These are phyloP conservation scores for Botrytis squamosa DNA, from an alignment of 2,329 filamentous ascomycete species.

Conservation along the genomic window DNA sequence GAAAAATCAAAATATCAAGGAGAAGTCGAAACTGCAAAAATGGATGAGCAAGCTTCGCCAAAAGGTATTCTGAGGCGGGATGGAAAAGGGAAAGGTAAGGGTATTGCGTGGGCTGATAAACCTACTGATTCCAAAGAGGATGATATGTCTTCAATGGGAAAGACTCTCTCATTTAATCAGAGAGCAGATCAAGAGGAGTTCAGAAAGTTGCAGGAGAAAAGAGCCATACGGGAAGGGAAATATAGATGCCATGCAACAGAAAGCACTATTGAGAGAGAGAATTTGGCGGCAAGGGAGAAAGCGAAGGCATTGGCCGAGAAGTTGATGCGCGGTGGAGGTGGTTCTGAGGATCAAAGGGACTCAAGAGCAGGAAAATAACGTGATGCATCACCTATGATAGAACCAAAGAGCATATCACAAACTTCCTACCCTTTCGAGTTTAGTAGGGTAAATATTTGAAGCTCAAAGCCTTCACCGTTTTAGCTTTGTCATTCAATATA, in stretches of 20 bases:
- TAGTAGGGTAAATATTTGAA: not conserved
- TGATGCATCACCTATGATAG: not conserved
- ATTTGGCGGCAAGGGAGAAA: not conserved
- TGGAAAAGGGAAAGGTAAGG: not conserved
- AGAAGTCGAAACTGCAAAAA: not conserved
- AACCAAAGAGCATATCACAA: too few species aligned
- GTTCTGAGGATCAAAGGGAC: not conserved
- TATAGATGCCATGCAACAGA: not conserved
- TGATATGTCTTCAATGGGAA: not conserved
- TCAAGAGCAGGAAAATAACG: not conserved
- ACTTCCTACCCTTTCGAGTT: constrained; percentile 3
- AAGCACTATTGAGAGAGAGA: not conserved
- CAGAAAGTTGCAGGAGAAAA: not conserved
- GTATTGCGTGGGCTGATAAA: not conserved
- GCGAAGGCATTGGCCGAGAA: not conserved
- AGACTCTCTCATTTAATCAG: not conserved
- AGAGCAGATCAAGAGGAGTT: constrained; percentile 9
- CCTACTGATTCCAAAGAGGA: not conserved
- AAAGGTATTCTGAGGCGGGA: not conserved
- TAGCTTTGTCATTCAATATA: not conserved
- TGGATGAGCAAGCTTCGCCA: not conserved
- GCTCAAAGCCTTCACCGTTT: not conserved
- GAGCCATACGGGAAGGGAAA: not conserved
- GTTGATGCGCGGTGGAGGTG: not conserved
- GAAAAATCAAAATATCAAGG: not conserved